Conservation (phyloP, 768 basidiomycete genomes). For the Naematelia aurantialba region DNA sequence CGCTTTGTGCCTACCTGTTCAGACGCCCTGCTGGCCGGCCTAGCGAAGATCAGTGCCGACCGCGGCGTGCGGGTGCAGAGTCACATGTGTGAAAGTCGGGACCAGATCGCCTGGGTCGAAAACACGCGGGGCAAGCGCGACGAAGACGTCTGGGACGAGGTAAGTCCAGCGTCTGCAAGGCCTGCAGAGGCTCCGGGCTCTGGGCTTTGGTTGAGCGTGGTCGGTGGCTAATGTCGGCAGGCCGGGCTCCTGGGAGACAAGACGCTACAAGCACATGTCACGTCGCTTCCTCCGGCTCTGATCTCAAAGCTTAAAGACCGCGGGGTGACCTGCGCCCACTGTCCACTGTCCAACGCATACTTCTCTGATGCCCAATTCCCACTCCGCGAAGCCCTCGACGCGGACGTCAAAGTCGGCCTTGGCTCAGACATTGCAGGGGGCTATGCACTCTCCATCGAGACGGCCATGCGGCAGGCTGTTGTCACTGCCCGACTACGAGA, state of each 20-base stretch:
- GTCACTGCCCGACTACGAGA: conserved; percentile 67
- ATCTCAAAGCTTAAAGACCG: conserved; percentile 56
- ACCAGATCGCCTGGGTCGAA: conserved; percentile 70
- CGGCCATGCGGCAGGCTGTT: conserved; percentile 74
- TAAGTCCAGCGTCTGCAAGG: conserved; percentile 36
- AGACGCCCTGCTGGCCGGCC: conserved; percentile 61
- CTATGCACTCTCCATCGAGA: conserved; percentile 73
- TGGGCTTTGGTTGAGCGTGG: too few relatives aligned
- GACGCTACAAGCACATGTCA: conserved; percentile 85
- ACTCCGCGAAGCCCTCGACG: conserved; percentile 56
- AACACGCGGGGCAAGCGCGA: conserved; percentile 62
- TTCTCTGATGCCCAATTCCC: conserved; percentile 58
- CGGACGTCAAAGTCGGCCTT: conserved; percentile 67
- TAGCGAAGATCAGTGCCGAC: conserved; percentile 59
- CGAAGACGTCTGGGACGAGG: conserved; percentile 70
- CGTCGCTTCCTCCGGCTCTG: conserved; percentile 61
- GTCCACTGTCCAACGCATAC: conserved; percentile 83
- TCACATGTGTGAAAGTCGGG: conserved; percentile 75
- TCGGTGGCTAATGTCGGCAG: too few relatives aligned
- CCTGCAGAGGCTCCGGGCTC: neutral
- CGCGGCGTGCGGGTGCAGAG: conserved; percentile 65
- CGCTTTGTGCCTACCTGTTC: conserved; percentile 88
- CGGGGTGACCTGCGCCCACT: conserved; percentile 72
- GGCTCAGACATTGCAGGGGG: conserved; percentile 86
- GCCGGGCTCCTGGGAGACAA: conserved; percentile 60